These are phyloP conservation scores for Bjerkandera adusta DNA, from an alignment of 1,284 basidiomycete species.

Conservation along the genomic window DNA sequence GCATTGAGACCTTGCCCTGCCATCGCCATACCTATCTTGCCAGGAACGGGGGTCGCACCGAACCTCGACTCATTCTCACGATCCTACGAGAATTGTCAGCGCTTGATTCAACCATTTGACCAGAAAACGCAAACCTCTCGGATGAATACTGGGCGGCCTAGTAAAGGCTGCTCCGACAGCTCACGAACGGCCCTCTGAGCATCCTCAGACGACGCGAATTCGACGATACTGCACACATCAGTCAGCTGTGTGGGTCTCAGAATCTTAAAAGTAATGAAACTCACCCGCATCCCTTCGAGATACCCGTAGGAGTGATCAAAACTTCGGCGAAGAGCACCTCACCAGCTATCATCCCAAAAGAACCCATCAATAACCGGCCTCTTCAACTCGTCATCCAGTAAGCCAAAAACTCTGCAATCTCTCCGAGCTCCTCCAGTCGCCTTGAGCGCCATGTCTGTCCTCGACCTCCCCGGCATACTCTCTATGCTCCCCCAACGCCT, in stretches of 20 bases:
- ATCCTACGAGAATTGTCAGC: slow-evolving; percentile 55
- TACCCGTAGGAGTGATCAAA: slow-evolving; percentile 91
- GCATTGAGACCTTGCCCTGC: slow-evolving; percentile 76
- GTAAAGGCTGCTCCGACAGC: slow-evolving; percentile 82
- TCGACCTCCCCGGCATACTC: slow-evolving; percentile 11
- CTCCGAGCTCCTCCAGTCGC: too few species aligned
- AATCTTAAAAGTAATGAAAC: slow-evolving; percentile 32
- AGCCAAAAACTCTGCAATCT: slow-evolving; percentile 39
- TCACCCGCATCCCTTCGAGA: slow-evolving; percentile 98
- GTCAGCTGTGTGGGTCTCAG: slow-evolving; percentile 11
- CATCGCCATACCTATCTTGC: slow-evolving; percentile 91
- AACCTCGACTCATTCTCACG: slow-evolving; percentile 95
- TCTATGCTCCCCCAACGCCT: slow-evolving; percentile 8
- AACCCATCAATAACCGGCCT: slow-evolving; percentile 82
- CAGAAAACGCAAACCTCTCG: slow-evolving; percentile 72
- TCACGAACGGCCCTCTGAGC: slow-evolving; percentile 84
- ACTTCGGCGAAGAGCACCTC: slow-evolving; percentile 99
- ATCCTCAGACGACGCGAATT: slow-evolving; percentile 84
- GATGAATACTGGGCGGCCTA: slow-evolving; percentile 94
- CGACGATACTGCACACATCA: slow-evolving; percentile 72
- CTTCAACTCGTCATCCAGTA: slow-evolving; percentile 64
- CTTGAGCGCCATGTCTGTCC: slow-evolving; percentile 16
- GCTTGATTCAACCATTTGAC: too few species aligned
- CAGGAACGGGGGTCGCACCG: slow-evolving; percentile 88
- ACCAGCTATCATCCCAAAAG: slow-evolving; percentile 85